Evolutionary conservation across 2,329 filamentous ascomycete genomes (phyloP).

Genomic region (Trichoderma sp.): DNA sequence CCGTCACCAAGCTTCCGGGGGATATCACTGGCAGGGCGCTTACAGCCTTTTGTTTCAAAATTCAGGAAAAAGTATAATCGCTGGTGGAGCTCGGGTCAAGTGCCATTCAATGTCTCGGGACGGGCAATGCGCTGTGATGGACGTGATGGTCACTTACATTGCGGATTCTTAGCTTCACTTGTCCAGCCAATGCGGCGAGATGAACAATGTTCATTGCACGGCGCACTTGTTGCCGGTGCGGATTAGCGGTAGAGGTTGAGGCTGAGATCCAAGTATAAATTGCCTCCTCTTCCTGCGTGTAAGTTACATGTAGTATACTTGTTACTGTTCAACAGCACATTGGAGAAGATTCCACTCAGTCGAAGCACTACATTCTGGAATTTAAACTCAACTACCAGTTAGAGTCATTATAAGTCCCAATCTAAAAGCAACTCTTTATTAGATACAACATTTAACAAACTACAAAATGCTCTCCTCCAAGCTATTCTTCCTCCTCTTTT

Average conservation of each 20-base stretch:
- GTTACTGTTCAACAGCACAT: neutral
- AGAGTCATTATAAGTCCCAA: neutral
- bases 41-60: neutral
- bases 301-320: neutral
- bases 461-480: conserved; percentile 26
- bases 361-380: neutral
- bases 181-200: neutral
- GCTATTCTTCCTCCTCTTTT: conserved; percentile 25
- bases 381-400: neutral
- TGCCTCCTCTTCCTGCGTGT: neutral
- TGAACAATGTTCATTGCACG: neutral
- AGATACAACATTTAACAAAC: neutral
- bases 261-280: neutral
- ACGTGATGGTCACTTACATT: neutral
- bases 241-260: neutral
- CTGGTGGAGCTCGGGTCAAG: neutral
- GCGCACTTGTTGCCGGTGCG: neutral
- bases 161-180: neutral
- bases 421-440: neutral
- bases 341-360: neutral
- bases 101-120: conserved; percentile 13
- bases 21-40: conserved; percentile 17
- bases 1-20: neutral
- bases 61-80: neutral
- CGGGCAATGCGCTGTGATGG: neutral